Evolutionary conservation across 768 basidiomycete genomes (phyloP).

Genomic region (Hydnum rufescens): DNA sequence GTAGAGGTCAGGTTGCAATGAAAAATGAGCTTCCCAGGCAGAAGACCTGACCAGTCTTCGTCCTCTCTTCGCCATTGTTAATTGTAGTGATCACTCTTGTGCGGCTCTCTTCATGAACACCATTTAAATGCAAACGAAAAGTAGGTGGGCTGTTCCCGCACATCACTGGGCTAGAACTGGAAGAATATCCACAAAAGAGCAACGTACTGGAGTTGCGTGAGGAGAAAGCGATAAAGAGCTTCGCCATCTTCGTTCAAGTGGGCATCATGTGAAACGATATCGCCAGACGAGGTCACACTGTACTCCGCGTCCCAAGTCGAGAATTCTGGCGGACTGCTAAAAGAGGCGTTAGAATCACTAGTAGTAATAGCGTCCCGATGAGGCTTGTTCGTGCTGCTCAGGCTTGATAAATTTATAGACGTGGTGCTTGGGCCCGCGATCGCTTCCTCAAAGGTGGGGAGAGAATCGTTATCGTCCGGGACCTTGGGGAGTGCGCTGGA

Average conservation of each 20-base stretch:
- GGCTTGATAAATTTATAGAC: too few species aligned
- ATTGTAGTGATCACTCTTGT: constrained; percentile 8
- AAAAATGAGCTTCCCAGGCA: too few species aligned
- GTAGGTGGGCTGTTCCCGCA: too few species aligned
- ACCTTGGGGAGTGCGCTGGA: background rate
- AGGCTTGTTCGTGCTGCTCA: too few species aligned
- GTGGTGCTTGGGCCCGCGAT: background rate
- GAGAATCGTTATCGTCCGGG: background rate
- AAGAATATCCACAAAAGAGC: too few species aligned
- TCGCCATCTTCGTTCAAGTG: constrained; percentile 54
- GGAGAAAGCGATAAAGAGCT: constrained; percentile 53
- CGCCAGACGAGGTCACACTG: constrained; percentile 27
- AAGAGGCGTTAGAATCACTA: too few species aligned
- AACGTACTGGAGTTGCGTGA: constrained; percentile 33
- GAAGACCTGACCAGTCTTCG: too few species aligned
- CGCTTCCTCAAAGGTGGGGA: background rate
- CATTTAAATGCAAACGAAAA: constrained; percentile 29
- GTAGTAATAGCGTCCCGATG: too few species aligned
- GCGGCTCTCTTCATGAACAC: constrained; percentile 36
- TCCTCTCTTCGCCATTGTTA: too few species aligned
- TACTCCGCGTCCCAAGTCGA: constrained; percentile 42
- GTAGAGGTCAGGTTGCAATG: constrained; percentile 10
- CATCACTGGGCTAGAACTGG: too few species aligned
- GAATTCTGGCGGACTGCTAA: constrained; percentile 36
- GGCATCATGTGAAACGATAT: constrained; percentile 48